Evolutionary conservation across 371 early-diverging fungal genomes (phyloP).

Genomic region (Mucor racemosus): DNA sequence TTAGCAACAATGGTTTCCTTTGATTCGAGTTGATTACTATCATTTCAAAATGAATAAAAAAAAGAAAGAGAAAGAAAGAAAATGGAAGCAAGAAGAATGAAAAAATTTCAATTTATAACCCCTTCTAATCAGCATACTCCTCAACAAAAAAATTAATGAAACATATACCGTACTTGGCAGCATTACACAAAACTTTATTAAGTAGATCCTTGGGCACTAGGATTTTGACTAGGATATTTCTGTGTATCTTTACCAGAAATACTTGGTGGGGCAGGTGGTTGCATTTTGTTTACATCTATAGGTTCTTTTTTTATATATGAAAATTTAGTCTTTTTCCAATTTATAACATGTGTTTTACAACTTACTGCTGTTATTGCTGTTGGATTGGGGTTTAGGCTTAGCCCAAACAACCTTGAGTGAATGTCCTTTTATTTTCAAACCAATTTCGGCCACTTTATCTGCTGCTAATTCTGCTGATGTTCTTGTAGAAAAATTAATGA

Average conservation of each 20-base stretch:
- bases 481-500: conserved; percentile 84
- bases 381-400: conserved; percentile 55
- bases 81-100: not conserved
- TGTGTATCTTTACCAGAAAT: conserved; percentile 29
- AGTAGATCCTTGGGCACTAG: conserved; percentile 48
- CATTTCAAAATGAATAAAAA: conserved; percentile 12
- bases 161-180: conserved; percentile 6
- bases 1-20: conserved; percentile 26
- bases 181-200: conserved; percentile 17
- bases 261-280: conserved; percentile 52
- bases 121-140: not conserved
- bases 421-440: conserved; percentile 55
- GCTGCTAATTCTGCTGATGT: conserved; percentile 80
- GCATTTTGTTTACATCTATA: conserved; percentile 29
- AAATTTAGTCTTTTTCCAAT: conserved; percentile 31
- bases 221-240: conserved; percentile 56
- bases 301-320: conserved; percentile 16
- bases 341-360: conserved; percentile 37
- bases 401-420: conserved; percentile 67
- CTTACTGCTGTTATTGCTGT: not conserved
- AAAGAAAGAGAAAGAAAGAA: not conserved
- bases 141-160: conserved; percentile 5
- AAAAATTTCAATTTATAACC: not conserved
- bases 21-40: conserved; percentile 27
- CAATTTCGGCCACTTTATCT: conserved; percentile 56